Conservation (phyloP, 2,329 filamentous ascomycete species). For the Balansia obtecta region DNA sequence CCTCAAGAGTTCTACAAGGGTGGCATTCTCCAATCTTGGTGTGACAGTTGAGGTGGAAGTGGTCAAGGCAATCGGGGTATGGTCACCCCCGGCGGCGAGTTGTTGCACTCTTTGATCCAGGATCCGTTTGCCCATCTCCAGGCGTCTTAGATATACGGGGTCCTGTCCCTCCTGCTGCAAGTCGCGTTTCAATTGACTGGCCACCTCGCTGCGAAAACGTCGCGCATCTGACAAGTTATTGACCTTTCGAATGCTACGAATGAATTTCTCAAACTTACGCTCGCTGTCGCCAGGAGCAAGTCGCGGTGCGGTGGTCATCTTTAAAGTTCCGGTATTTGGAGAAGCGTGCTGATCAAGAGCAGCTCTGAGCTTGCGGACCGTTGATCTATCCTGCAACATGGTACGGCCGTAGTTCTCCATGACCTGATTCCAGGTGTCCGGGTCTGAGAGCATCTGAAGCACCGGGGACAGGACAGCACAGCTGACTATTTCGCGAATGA, state of each 20-base stretch:
- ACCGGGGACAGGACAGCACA: conserved; percentile 83
- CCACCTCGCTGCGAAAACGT: conserved; percentile 80
- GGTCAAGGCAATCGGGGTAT: conserved; percentile 17
- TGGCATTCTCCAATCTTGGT: conserved; percentile 62
- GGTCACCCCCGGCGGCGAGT: conserved; percentile 56
- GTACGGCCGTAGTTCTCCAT: conserved; percentile 82
- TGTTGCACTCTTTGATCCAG: conserved; percentile 81
- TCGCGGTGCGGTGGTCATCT: conserved; percentile 61
- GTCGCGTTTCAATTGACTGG: conserved; percentile 83
- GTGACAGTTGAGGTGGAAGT: conserved; percentile 19
- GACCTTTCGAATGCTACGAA: conserved; percentile 76
- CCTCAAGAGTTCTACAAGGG: conserved; percentile 74
- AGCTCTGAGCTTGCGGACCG: conserved; percentile 79
- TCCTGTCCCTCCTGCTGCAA: conserved; percentile 68
- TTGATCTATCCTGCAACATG: conserved; percentile 89
- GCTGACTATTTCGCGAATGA: conserved; percentile 82
- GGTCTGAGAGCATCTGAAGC: conserved; percentile 69
- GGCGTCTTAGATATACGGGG: conserved; percentile 69
- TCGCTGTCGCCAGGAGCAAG: conserved; percentile 76
- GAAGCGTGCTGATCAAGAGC: conserved; percentile 90
- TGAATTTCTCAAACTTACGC: conserved; percentile 86
- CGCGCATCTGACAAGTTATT: conserved; percentile 88
- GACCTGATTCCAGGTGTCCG: conserved; percentile 94
- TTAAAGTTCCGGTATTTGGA: conserved; percentile 54
- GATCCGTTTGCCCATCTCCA: conserved; percentile 85